Evolutionary conservation across 1,284 basidiomycete species (phyloP).

Genomic region (Cutaneotrichosporon curvatum): DNA sequence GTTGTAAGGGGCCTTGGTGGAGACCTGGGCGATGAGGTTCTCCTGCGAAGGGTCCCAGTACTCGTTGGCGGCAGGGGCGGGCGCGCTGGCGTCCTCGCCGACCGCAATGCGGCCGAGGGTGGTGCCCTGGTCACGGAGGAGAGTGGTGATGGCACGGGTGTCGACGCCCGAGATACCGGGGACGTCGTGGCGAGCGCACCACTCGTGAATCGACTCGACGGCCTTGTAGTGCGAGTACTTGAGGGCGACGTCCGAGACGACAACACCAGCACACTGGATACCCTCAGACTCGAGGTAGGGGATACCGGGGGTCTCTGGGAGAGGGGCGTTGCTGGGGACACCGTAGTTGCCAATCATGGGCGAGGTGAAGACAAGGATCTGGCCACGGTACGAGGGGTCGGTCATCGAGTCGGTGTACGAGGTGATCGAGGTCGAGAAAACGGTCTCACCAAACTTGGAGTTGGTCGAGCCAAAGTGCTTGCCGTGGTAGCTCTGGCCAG

Average conservation of each 20-base stretch:
- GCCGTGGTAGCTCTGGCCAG: constrained; percentile 85
- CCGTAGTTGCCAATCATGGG: constrained; percentile 99
- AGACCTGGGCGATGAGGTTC: constrained; percentile 89
- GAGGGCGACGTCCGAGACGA: constrained; percentile 91
- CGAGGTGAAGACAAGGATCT: constrained; percentile 96
- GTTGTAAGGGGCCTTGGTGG: constrained; percentile 75
- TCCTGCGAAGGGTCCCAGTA: constrained; percentile 89
- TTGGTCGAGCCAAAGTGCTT: constrained; percentile 81
- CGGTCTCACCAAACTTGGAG: constrained; percentile 91
- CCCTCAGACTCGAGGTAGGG: constrained; percentile 82
- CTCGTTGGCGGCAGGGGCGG: constrained; percentile 58
- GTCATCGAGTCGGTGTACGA: constrained; percentile 99
- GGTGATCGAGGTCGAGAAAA: constrained; percentile 98
- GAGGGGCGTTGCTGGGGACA: constrained; percentile 75
- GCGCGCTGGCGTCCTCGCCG: constrained; percentile 61
- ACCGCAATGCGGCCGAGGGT: constrained; percentile 87
- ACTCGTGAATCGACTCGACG: constrained; percentile 83
- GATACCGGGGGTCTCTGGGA: constrained; percentile 74
- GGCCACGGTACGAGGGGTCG: constrained; percentile 95
- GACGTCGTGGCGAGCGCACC: constrained; percentile 85
- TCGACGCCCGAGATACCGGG: constrained; percentile 96
- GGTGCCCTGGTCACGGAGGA: constrained; percentile 93
- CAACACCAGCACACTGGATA: constrained; percentile 86
- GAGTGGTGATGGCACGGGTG: constrained; percentile 88
- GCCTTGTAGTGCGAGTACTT: constrained; percentile 92